A percentile compares a stretch with the other conserved stretches of the same genome.
These are phyloP conservation scores for Gymnopilus junonius DNA, from an alignment of 768 basidiomycete genomes.

Conservation along the genomic window DNA sequence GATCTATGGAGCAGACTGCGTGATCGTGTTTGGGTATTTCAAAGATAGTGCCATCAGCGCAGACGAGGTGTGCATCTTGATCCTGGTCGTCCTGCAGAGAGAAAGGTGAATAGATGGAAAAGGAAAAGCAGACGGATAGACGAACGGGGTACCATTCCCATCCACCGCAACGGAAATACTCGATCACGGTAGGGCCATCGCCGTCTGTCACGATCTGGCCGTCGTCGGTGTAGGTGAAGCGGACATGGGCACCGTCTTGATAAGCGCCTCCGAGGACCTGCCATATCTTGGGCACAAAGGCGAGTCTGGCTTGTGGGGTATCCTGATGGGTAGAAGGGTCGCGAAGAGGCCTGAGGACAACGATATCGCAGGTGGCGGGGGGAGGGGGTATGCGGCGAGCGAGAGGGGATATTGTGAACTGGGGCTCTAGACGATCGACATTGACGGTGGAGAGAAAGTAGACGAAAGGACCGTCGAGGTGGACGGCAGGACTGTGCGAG, in stretches of 20 bases:
- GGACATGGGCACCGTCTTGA: slow-evolving; percentile 71
- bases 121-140: slow-evolving; percentile 11
- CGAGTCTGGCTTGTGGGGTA: slow-evolving; percentile 43
- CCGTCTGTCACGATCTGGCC: slow-evolving; percentile 47
- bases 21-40: slow-evolving; percentile 64
- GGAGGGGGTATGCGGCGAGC: slow-evolving; percentile 48
- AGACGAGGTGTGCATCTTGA: slow-evolving; percentile 69
- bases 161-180: slow-evolving; percentile 76
- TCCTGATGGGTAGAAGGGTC: slow-evolving; percentile 52
- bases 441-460: slow-evolving; percentile 87
- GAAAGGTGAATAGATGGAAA: neutral
- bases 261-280: slow-evolving; percentile 73
- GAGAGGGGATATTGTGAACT: slow-evolving; percentile 78
- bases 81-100: slow-evolving; percentile 59
- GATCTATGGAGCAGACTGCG: slow-evolving; percentile 51
- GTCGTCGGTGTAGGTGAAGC: slow-evolving; percentile 54
- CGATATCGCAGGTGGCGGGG: slow-evolving; percentile 65
- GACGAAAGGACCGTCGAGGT: slow-evolving; percentile 76
- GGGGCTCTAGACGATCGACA: slow-evolving; percentile 84
- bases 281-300: slow-evolving; percentile 59
- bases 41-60: slow-evolving; percentile 78
- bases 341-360: slow-evolving; percentile 74
- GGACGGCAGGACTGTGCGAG: slow-evolving; percentile 39
- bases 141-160: slow-evolving; percentile 91
- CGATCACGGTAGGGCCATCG: slow-evolving; percentile 62